These are phyloP conservation scores for Penicillium sp. DNA, from an alignment of 2,329 filamentous ascomycete genomes.

Conservation along the genomic window DNA sequence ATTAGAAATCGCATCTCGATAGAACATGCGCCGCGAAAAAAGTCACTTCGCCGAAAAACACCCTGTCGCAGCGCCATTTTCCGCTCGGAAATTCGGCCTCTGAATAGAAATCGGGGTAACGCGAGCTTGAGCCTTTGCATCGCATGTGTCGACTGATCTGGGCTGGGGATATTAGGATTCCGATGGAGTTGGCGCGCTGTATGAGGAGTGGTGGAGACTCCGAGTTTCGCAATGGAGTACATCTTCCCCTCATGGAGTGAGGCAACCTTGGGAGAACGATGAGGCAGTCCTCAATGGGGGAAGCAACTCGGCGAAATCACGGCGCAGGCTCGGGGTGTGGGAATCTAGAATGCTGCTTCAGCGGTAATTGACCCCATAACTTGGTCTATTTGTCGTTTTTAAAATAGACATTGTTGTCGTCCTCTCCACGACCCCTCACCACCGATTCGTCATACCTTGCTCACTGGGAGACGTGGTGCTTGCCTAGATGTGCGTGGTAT, in stretches of 20 bases:
- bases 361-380: neutral
- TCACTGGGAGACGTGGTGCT: neutral
- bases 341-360: neutral
- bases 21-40: neutral
- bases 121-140: neutral
- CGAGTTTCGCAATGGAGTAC: constrained; percentile 9
- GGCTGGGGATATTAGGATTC: neutral
- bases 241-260: constrained; percentile 12
- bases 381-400: neutral
- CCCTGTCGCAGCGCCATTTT: neutral
- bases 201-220: constrained; percentile 17
- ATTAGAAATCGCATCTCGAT: constrained; percentile 5
- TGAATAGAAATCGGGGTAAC: constrained; percentile 9
- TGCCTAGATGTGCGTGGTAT: too few species aligned
- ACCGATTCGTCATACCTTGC: neutral
- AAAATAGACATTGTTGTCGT: neutral
- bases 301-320: constrained; percentile 8
- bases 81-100: neutral
- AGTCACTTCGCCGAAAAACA: neutral
- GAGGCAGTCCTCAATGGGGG: neutral
- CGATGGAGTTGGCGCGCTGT: neutral
- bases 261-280: neutral
- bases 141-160: neutral
- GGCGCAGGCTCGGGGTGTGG: constrained; percentile 1
- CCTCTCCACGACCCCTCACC: neutral